A percentile compares a stretch with the other conserved stretches of the same genome.
Conservation (phyloP, 345 rosid genomes). For the Geranium rotundifolium region DNA sequence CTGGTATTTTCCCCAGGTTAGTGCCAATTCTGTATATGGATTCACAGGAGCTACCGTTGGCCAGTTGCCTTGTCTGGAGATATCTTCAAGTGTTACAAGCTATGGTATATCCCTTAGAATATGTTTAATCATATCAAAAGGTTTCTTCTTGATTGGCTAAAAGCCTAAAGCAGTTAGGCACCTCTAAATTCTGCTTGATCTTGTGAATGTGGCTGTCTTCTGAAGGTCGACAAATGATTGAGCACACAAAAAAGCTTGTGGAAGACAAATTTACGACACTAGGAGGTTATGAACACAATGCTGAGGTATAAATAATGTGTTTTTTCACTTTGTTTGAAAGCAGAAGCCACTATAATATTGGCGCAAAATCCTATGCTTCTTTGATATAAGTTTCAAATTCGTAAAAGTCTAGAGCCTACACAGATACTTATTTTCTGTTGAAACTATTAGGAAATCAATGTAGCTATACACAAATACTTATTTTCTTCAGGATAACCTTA, state of each 20-base stretch:
- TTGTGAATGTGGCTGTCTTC: constrained; percentile 16
- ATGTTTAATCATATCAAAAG: neutral
- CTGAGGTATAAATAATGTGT: constrained; percentile 46
- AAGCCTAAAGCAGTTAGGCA: neutral
- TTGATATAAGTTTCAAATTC: too few relatives aligned
- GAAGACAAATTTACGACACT: constrained; percentile 74
- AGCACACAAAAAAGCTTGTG: constrained; percentile 80
- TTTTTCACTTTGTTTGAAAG: constrained; percentile 1
- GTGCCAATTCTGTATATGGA: constrained; percentile 97
- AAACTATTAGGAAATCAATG: too few relatives aligned
- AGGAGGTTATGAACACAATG: constrained; percentile 74
- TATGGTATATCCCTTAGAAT: constrained; percentile 47
- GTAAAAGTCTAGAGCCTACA: too few relatives aligned
- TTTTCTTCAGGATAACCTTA: neutral
- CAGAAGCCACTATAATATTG: neutral
- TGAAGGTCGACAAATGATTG: constrained; percentile 97
- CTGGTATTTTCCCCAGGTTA: constrained; percentile 38
- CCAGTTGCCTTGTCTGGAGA: constrained; percentile 89
- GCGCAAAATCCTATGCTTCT: too few relatives aligned
- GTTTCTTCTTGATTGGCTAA: too few relatives aligned
- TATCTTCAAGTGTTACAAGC: constrained; percentile 97
- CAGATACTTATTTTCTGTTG: too few relatives aligned
- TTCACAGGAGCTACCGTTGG: constrained; percentile 94
- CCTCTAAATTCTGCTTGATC: constrained; percentile 10
- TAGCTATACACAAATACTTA: neutral